A percentile compares a stretch with the other conserved stretches of the same genome.
phyloP scores from a whole-genome alignment of 768 basidiomycete species.

The Tulasnella sp. region DNA sequence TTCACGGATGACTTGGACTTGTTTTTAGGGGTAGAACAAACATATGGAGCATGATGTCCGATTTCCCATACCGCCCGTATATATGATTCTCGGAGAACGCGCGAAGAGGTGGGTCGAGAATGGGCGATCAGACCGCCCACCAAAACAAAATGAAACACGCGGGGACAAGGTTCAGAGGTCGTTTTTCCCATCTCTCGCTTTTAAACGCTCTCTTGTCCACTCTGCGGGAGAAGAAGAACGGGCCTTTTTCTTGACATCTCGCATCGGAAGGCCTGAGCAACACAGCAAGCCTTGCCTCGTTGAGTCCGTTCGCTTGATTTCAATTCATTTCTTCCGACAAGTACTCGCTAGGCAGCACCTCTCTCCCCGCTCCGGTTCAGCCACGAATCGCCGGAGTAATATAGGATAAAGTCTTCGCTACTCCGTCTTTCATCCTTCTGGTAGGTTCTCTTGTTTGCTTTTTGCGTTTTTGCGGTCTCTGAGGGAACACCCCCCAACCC shows the following conservation, averaged over 20 bases:
- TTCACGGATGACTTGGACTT: neutral
- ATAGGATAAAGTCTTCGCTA: neutral
- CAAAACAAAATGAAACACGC: neutral
- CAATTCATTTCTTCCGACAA: neutral
- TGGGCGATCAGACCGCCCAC: neutral
- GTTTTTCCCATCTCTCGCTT: neutral
- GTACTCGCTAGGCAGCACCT: neutral
- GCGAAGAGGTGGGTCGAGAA: neutral
- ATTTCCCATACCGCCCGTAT: neutral
- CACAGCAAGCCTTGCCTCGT: neutral
- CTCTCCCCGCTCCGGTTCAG: neutral
- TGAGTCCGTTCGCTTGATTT: neutral
- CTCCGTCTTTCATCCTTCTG: neutral
- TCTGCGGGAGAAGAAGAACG: conserved; percentile 1
- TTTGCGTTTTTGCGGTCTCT: neutral
- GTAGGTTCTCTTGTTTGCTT: neutral
- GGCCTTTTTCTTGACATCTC: neutral
- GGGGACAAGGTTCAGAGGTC: conserved; percentile 14
- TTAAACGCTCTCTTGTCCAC: neutral
- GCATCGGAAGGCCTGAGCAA: neutral
- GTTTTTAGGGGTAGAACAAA: conserved; percentile 8
- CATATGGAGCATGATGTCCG: neutral
- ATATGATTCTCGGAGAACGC: neutral
- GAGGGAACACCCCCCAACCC: neutral
- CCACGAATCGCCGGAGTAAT: neutral